These are phyloP conservation scores for Penicillium occitanis DNA, from an alignment of 2,329 filamentous ascomycete genomes.

Conservation along the genomic window DNA sequence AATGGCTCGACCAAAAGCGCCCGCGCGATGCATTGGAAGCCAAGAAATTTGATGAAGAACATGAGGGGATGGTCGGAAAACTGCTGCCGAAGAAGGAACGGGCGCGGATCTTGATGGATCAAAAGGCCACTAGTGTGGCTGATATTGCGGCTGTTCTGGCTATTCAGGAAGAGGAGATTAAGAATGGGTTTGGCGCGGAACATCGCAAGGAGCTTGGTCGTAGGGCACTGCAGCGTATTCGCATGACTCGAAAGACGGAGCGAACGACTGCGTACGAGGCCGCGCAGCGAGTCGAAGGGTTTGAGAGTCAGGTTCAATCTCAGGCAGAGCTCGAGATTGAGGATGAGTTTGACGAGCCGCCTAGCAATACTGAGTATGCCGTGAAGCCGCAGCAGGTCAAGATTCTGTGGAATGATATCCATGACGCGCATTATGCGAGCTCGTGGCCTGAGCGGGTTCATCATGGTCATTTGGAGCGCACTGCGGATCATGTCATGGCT, in stretches of 20 bases:
- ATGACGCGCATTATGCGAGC: slow-evolving; percentile 45
- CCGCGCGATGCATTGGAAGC: slow-evolving; percentile 41
- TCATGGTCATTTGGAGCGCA: slow-evolving; percentile 44
- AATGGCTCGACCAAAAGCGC: slow-evolving; percentile 40
- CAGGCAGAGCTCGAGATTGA: slow-evolving; percentile 5
- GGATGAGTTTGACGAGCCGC: neutral
- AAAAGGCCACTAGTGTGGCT: slow-evolving; percentile 63
- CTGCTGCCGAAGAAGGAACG: slow-evolving; percentile 51
- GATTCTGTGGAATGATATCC: slow-evolving; percentile 48
- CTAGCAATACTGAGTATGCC: slow-evolving; percentile 25
- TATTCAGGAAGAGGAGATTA: slow-evolving; percentile 47
- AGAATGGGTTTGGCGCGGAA: slow-evolving; percentile 32
- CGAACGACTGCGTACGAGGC: slow-evolving; percentile 28
- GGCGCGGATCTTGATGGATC: slow-evolving; percentile 59
- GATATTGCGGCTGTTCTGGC: slow-evolving; percentile 59
- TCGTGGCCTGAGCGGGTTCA: slow-evolving; percentile 45
- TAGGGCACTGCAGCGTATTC: slow-evolving; percentile 33
- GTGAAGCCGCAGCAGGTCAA: slow-evolving; percentile 39
- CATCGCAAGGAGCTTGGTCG: slow-evolving; percentile 35
- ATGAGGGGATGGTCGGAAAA: slow-evolving; percentile 40
- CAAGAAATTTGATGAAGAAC: slow-evolving; percentile 42
- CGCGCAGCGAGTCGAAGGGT: slow-evolving; percentile 25
- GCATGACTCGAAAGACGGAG: slow-evolving; percentile 29
- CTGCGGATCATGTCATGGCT: slow-evolving; percentile 38
- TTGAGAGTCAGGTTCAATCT: slow-evolving; percentile 30